Evolutionary conservation across 305 asterid genomes (phyloP).

Genomic region (Fraxinus baroniana): DNA sequence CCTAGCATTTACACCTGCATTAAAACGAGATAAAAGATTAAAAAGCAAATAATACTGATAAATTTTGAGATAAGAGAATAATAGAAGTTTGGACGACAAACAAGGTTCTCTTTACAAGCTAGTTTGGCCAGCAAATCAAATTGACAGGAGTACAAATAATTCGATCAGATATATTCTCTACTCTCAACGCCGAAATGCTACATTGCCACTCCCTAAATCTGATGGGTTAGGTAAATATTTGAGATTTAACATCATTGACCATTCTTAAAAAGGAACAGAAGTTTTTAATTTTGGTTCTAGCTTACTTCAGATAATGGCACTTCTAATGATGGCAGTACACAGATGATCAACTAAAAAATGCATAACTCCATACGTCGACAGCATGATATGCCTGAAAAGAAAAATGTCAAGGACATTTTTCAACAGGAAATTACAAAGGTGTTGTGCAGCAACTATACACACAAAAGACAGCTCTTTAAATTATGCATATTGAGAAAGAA

Average conservation of each 20-base stretch:
- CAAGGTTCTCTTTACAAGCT: background rate
- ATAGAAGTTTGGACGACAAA: background rate
- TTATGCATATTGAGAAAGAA: background rate
- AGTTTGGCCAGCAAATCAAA: background rate
- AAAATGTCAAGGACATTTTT: background rate
- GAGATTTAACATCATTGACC: background rate
- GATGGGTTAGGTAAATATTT: background rate
- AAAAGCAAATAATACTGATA: background rate
- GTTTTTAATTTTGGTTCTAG: background rate
- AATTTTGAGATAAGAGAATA: background rate
- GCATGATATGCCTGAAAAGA: background rate
- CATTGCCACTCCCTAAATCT: background rate
- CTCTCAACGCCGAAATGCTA: background rate
- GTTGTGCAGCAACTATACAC: background rate
- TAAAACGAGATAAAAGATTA: background rate
- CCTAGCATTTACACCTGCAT: constrained; percentile 30
- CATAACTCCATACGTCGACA: background rate
- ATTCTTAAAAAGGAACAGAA: background rate
- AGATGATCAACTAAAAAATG: background rate
- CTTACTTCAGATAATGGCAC: background rate
- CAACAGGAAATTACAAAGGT: background rate
- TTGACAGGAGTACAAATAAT: background rate
- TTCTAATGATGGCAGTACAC: background rate
- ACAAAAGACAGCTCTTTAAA: background rate
- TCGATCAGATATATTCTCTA: background rate